Evolutionary conservation across 2,329 filamentous ascomycete genomes (phyloP).

Genomic region (Colletotrichum aenigma): DNA sequence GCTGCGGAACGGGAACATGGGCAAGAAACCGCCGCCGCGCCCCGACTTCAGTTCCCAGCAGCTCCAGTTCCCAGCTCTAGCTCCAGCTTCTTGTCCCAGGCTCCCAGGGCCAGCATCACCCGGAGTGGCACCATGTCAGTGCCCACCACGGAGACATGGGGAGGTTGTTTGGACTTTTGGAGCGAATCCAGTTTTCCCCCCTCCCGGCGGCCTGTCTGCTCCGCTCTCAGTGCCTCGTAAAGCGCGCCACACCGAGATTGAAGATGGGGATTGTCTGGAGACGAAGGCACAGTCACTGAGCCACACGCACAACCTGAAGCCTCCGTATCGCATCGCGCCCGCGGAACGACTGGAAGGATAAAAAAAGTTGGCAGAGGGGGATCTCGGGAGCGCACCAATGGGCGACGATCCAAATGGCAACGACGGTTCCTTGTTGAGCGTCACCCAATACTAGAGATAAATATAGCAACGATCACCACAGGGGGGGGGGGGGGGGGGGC

Average conservation of each 20-base stretch:
- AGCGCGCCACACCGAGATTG: neutral
- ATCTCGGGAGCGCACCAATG: neutral
- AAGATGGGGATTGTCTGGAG: neutral
- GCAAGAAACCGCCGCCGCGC: neutral
- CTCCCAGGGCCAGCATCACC: neutral
- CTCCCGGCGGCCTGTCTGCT: neutral
- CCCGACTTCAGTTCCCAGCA: neutral
- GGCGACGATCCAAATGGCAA: neutral
- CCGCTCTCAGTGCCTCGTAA: neutral
- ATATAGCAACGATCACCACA: constrained; percentile 16
- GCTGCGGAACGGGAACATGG: neutral
- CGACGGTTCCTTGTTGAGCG: neutral
- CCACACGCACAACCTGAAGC: neutral
- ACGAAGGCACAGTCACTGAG: neutral
- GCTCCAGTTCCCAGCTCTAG: neutral
- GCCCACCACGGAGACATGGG: neutral
- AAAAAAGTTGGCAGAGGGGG: constrained; percentile 11
- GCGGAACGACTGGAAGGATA: neutral
- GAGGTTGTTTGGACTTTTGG: neutral
- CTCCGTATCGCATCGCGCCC: neutral
- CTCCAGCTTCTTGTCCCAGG: neutral
- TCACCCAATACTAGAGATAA: neutral
- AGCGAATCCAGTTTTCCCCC: neutral
- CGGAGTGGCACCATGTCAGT: neutral
- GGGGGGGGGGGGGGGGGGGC: neutral